phyloP scores from a whole-genome alignment of 129 eudicot genomes.

The Pittosporum tobira region DNA sequence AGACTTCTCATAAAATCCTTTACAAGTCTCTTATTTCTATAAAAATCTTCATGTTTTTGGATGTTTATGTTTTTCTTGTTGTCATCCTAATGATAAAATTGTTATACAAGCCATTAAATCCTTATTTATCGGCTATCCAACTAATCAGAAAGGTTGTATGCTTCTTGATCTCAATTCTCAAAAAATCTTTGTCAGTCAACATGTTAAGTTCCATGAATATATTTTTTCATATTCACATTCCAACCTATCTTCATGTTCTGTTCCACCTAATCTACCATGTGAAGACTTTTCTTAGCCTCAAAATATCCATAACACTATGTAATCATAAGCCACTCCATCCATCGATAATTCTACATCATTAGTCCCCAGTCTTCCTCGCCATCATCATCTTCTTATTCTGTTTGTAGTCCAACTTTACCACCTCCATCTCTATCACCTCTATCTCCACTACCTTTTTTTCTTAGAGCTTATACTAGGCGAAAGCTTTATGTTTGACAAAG shows the following conservation, averaged over 20 bases:
- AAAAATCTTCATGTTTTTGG: conserved; percentile 6
- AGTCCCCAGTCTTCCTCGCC: too few relatives aligned
- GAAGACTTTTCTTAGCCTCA: background rate
- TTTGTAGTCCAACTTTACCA: background rate
- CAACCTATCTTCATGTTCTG: background rate
- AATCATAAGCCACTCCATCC: too few relatives aligned
- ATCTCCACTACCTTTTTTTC: too few relatives aligned
- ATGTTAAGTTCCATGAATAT: conserved; percentile 10
- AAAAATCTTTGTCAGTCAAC: background rate
- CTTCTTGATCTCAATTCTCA: background rate
- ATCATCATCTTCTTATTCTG: too few relatives aligned
- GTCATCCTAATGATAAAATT: background rate
- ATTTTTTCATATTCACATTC: background rate
- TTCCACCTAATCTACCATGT: too few relatives aligned
- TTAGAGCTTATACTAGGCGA: too few relatives aligned
- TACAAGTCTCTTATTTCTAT: background rate
- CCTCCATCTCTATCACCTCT: too few relatives aligned
- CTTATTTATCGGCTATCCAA: conserved; percentile 9
- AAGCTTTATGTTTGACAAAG: too few relatives aligned
- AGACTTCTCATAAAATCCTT: conserved; percentile 2
- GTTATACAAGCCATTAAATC: background rate
- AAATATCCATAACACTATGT: too few relatives aligned
- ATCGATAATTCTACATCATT: too few relatives aligned
- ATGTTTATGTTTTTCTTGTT: background rate
- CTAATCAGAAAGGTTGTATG: conserved; percentile 12